phyloP scores from a whole-genome alignment of 2,329 filamentous ascomycete species.

The Dothideomycetidae sp. region DNA sequence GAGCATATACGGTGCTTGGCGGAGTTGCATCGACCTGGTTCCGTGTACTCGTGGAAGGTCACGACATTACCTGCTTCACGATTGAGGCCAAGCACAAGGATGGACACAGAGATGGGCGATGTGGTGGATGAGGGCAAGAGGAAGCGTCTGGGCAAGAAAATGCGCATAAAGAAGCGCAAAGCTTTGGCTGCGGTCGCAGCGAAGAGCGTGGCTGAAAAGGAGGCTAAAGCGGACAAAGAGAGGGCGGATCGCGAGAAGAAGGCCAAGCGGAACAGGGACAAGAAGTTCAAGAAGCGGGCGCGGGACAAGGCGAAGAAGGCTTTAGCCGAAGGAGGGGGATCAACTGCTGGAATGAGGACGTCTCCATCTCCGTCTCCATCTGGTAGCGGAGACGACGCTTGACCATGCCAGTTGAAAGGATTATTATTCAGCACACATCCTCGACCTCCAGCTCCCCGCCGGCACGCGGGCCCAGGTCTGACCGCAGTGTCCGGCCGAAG shows the following conservation, averaged over 20 bases:
- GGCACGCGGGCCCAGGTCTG: slow-evolving; percentile 58
- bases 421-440: slow-evolving; percentile 24
- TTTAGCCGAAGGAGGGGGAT: not conserved
- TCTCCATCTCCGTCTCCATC: not conserved
- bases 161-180: slow-evolving; percentile 17
- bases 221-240: slow-evolving; percentile 13
- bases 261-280: slow-evolving; percentile 21
- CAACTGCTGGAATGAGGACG: not conserved
- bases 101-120: slow-evolving; percentile 7
- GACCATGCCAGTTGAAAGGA: too few relatives aligned
- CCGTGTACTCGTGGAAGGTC: slow-evolving; percentile 18
- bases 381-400: not conserved
- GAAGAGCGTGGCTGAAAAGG: slow-evolving; percentile 14
- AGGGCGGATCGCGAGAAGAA: slow-evolving; percentile 21
- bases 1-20: slow-evolving; percentile 14
- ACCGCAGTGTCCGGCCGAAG: slow-evolving; percentile 63
- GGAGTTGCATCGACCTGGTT: slow-evolving; percentile 13
- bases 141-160: slow-evolving; percentile 20
- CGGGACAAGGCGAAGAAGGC: slow-evolving; percentile 20
- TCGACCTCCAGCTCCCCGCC: slow-evolving; percentile 31
- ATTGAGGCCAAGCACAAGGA: not conserved
- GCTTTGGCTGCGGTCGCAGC: slow-evolving; percentile 1
- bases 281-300: slow-evolving; percentile 23
- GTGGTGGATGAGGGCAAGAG: slow-evolving; percentile 10
- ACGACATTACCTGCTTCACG: slow-evolving; percentile 12